Evolutionary conservation across 257 asterid genomes (phyloP), one percentile per base, ranked within the genome.

Genomic region (Capsicum chinense): DNA sequence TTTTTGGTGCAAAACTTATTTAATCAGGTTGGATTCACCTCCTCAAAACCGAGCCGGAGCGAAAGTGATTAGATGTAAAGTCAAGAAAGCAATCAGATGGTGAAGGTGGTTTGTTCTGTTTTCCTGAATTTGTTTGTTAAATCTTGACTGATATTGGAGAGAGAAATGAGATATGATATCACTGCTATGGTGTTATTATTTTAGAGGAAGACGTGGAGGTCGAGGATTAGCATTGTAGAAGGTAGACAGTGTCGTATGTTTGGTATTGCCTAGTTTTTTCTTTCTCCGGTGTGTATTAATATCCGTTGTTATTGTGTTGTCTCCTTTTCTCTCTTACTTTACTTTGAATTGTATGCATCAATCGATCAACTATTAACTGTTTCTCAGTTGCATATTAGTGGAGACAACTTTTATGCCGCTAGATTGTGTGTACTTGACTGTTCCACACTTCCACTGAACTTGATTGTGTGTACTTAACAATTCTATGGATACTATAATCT

Each of bases 31-130:
- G 80, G 33, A n/a, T 70, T 14, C 10, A 33, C 74, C 21, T 89
- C 90, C 50, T 85, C 88, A 9, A 89, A 88, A 84, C 92, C 92
- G 48, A 83, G 63, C 11, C 88, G 90, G 86, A 89, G 92, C 37
- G 92, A 88, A 79, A 85, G 88, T 84, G 66, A 68, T 73, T 87
- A 86, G 87, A 60, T 60, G 16, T 3, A n/a, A 44, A 56, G 60
- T 59, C 48, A 13, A 73, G 64, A 26, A 10, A 17, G 5, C 73
- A 44, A 13, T 47, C 58, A 52, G 62, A 52, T 26, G 81, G 21
- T 26, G 63, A 52, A 76, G 63, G 47, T 52, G 26, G 81, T 76
- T 54, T 13, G 21, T 52, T 50, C 62, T 7, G 58, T 76, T 76
- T 54, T 56, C 56, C 52, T 54, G 68, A 78, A 56, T 68, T 59